Evolutionary conservation across 2,329 filamentous ascomycete genomes (phyloP).

Genomic region (Berkeleyomyces rouxiae): DNA sequence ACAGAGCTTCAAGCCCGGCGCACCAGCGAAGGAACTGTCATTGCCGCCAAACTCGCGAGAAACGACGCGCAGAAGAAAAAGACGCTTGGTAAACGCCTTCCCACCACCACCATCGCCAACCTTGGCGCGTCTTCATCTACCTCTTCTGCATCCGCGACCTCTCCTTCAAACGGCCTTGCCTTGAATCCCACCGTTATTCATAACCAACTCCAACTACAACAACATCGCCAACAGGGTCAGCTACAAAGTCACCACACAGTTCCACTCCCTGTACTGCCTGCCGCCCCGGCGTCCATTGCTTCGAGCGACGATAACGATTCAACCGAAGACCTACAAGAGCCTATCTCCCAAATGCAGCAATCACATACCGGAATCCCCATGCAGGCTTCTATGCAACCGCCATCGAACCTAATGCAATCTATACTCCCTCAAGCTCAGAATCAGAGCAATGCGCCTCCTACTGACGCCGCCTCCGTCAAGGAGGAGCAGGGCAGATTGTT

Average conservation of each 20-base stretch:
- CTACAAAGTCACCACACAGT: not conserved
- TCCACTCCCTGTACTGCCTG: constrained; percentile 1
- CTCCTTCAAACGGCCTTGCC: not conserved
- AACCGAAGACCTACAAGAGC: constrained; percentile 1
- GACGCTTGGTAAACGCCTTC: not conserved
- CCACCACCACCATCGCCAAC: not conserved
- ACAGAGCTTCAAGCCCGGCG: constrained; percentile 39
- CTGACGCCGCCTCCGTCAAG: constrained; percentile 23
- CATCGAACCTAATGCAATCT: constrained; percentile 9
- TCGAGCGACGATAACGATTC: not conserved
- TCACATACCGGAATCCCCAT: constrained; percentile 3
- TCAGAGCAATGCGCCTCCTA: not conserved
- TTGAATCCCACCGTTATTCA: not conserved
- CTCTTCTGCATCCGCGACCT: not conserved
- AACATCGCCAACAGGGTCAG: not conserved
- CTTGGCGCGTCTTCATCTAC: not conserved
- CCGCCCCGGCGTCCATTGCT: not conserved
- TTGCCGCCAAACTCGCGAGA: constrained; percentile 39
- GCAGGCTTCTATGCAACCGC: constrained; percentile 3
- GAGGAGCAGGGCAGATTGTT: constrained; percentile 42
- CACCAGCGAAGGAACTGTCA: constrained; percentile 43
- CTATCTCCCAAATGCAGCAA: constrained; percentile 4
- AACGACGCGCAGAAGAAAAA: constrained; percentile 31
- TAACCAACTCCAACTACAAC: not conserved
- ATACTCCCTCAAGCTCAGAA: not conserved